phyloP scores from a whole-genome alignment of 495 filamentous ascomycete species.

The Annulohypoxylon bovei region DNA sequence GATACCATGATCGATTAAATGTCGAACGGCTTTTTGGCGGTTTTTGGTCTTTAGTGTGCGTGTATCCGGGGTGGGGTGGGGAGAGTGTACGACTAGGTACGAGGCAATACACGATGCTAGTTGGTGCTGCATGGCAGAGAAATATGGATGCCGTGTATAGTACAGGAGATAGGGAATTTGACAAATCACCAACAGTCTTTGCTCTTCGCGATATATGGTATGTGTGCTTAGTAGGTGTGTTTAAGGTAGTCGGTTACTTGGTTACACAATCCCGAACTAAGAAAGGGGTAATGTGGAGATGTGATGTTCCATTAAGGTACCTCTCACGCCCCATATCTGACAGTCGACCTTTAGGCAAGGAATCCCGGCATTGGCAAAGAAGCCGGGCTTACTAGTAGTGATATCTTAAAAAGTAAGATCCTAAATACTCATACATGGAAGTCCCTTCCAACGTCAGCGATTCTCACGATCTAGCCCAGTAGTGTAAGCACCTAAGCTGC shows the following conservation, averaged over 20 bases:
- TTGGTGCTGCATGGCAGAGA: background rate
- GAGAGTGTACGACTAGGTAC: slow-evolving; percentile 7
- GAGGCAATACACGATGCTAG: background rate
- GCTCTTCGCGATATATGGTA: background rate
- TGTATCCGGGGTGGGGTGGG: background rate
- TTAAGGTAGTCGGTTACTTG: no score
- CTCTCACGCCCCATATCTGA: no score
- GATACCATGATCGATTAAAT: background rate
- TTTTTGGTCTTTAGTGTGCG: background rate
- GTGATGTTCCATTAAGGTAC: no score
- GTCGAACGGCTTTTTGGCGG: background rate
- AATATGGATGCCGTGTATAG: background rate
- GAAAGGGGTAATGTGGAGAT: no score
- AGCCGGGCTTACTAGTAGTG: background rate
- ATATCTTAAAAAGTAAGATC: background rate
- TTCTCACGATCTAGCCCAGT: background rate
- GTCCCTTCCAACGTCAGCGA: background rate
- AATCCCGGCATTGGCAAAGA: background rate
- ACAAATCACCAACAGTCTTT: background rate
- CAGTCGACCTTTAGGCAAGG: background rate
- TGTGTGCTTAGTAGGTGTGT: no score
- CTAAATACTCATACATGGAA: background rate
- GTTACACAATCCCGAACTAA: no score
- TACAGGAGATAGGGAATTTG: background rate
- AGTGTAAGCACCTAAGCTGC: background rate